Conservation (phyloP, 1,284 basidiomycete species). For the Puccinia novopanici region DNA sequence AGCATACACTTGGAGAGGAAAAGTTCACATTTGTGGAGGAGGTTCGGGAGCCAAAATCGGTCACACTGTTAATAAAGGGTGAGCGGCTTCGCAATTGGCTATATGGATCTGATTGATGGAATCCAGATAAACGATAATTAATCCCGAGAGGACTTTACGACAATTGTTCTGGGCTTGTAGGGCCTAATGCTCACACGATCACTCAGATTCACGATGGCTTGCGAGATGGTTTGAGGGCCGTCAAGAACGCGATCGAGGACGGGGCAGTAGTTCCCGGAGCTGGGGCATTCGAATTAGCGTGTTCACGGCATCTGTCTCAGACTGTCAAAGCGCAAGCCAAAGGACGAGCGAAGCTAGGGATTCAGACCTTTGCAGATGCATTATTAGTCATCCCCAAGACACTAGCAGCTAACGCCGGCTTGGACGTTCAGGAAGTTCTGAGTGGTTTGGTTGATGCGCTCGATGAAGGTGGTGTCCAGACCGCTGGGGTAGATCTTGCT, state of each 20-base stretch:
- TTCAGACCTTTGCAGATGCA: constrained; percentile 95
- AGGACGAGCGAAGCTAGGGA: constrained; percentile 94
- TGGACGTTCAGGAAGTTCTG: constrained; percentile 93
- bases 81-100: constrained; percentile 51
- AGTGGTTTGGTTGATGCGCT: constrained; percentile 77
- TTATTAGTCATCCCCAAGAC: constrained; percentile 94
- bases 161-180: constrained; percentile 52
- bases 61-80: constrained; percentile 95
- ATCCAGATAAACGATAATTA: neutral
- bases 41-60: constrained; percentile 91
- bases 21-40: constrained; percentile 99
- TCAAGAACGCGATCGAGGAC: constrained; percentile 97
- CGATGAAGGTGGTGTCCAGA: constrained; percentile 73
- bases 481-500: constrained; percentile 82
- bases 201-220: constrained; percentile 96
- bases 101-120: neutral
- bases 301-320: constrained; percentile 72
- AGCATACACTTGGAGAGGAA: constrained; percentile 98
- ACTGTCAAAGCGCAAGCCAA: constrained; percentile 84
- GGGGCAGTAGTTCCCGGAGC: constrained; percentile 85
- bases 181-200: constrained; percentile 94
- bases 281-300: constrained; percentile 96
- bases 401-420: constrained; percentile 91
- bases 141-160: neutral
- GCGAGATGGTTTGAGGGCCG: constrained; percentile 89